Base-by-base conservation (phyloP, 805 yeast species). In the Ogataea nakhonphanomensis region DNA sequence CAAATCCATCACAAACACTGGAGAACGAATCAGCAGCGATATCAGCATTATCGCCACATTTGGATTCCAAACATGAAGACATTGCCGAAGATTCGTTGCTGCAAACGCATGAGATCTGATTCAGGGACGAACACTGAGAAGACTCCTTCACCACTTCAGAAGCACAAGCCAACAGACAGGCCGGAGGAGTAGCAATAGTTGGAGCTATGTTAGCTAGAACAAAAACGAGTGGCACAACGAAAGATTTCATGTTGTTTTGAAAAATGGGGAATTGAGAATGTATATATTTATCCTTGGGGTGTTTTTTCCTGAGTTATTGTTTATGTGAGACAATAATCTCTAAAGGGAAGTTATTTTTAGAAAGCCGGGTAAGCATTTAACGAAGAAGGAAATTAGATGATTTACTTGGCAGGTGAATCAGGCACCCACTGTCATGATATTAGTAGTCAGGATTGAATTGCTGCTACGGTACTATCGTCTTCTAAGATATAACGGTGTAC, bases 141-240 rank as follows among this genome's bases (percentile, higher is more conserved):
- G 79, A 71, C 5, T 53, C 46, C 60, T 74, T 74, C 47, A 74
- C 70, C 41, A 84, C 90, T 55, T 77, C 73, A 42, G 87, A 74
- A 44, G 85, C 91, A 76, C 96, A 88, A 29, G 95, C 95, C 62
- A 89, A 71, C 51, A 89, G 67, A 71, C 96, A 89, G 27, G 96
- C 96, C 45, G 96, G 96, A 37, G 96, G 93, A 41, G 91, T 71
- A 33, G 78, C 75, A 23, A 73, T 72, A 24, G 70, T 55, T 17
- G 74, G 66, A 26, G 61, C 58, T 42, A 70, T 53, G 45, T 65
- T 60, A 23, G 73, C 62, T 37, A 73, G 69, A 43, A 70, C 45
- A 15, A 59, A 39, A 30, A 61, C 58, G 20, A 55, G 35, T 17
- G 57, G 45, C 15, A 45, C 41, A 27, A 44, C 42, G 44, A 50